These are phyloP conservation scores for Zygosaccharomyces rouxii DNA, from an alignment of 805 yeast species.

Conservation along the genomic window DNA sequence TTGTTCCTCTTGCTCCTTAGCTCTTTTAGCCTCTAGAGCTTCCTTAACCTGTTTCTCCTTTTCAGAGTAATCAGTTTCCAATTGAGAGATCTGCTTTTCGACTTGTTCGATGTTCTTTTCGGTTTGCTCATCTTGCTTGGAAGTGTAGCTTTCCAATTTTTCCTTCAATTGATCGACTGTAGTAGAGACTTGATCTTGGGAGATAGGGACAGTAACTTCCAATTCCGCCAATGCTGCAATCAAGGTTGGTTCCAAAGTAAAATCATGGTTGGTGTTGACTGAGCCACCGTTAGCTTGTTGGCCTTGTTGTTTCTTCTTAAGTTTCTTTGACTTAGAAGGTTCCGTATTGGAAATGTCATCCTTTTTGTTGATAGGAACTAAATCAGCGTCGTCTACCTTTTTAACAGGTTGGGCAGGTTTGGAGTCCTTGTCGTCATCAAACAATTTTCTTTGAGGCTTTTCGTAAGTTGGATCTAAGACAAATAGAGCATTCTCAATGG, in stretches of 20 bases:
- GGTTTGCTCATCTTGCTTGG: conserved; percentile 77
- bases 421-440: conserved; percentile 30
- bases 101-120: conserved; percentile 70
- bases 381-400: conserved; percentile 58
- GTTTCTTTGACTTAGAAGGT: conserved; percentile 49
- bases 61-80: conserved; percentile 50
- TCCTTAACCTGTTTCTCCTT: conserved; percentile 40
- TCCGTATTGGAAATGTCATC: conserved; percentile 45
- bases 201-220: conserved; percentile 72
- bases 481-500: conserved; percentile 66
- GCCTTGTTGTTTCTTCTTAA: conserved; percentile 49
- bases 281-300: conserved; percentile 29
- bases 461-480: conserved; percentile 78
- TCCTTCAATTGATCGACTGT: conserved; percentile 64
- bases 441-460: conserved; percentile 42
- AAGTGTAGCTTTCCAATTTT: conserved; percentile 63
- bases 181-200: conserved; percentile 61
- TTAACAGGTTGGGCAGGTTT: conserved; percentile 47
- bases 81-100: conserved; percentile 66
- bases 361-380: conserved; percentile 49
- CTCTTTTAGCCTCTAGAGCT: conserved; percentile 33
- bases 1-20: conserved; percentile 28
- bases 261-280: conserved; percentile 37
- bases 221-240: conserved; percentile 73
- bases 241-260: conserved; percentile 75